Conservation (phyloP, 169 alveolate species). For the Eimeria maxima region DNA sequence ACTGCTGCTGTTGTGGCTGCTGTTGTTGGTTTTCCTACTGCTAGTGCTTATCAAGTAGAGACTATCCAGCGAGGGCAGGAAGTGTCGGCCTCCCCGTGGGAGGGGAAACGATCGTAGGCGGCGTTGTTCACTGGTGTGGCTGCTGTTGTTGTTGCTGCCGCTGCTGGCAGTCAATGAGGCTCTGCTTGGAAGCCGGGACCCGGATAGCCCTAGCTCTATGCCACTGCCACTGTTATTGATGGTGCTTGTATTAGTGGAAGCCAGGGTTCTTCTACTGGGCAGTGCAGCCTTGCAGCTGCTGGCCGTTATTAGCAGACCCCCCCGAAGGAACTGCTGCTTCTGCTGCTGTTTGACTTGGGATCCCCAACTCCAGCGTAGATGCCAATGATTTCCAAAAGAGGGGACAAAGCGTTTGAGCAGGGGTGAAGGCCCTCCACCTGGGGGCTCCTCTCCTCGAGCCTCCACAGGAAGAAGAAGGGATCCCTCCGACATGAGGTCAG, state of each 20-base stretch:
- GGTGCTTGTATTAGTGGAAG: slow-evolving; percentile 36
- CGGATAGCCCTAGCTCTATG: slow-evolving; percentile 46
- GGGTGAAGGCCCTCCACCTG: slow-evolving; percentile 24
- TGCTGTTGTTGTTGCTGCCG: slow-evolving; percentile 36
- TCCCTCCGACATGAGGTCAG: slow-evolving; percentile 52
- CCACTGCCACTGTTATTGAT: slow-evolving; percentile 5
- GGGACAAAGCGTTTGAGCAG: slow-evolving; percentile 5
- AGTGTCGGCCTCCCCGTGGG: neutral
- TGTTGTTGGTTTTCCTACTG: neutral
- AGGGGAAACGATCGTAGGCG: slow-evolving; percentile 23
- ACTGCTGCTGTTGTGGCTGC: slow-evolving; percentile 24
- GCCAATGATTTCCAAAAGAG: slow-evolving; percentile 32
- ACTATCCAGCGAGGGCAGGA: neutral
- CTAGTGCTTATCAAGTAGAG: neutral
- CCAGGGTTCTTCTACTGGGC: neutral
- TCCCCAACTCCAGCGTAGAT: slow-evolving; percentile 42
- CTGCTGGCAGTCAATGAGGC: neutral
- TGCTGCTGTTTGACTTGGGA: slow-evolving; percentile 22
- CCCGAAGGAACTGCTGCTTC: neutral
- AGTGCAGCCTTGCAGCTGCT: neutral
- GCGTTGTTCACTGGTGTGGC: neutral
- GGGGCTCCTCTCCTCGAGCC: neutral
- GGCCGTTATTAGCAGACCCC: neutral
- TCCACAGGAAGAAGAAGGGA: neutral
- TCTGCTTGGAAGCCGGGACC: slow-evolving; percentile 15